phyloP scores from a whole-genome alignment of 345 rosid genomes.

The Camelina neglecta region DNA sequence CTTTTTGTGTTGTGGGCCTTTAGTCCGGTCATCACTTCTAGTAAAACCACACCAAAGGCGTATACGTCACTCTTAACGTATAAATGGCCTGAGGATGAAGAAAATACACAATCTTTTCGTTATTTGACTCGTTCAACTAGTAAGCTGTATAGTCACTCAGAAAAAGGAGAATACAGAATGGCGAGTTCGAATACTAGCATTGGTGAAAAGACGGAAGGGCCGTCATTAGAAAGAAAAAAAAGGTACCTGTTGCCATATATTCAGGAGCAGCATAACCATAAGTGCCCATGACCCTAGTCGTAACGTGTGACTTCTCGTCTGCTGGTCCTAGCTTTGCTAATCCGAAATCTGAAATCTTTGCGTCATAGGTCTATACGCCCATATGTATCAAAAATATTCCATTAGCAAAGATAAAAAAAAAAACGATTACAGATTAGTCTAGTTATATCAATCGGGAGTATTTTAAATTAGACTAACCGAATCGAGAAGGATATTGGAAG shows the following conservation, averaged over 20 bases:
- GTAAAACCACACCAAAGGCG: slow-evolving; percentile 75
- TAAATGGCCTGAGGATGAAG: slow-evolving; percentile 61
- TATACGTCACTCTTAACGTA: slow-evolving; percentile 82
- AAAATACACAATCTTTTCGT: neutral
- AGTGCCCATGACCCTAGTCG: slow-evolving; percentile 69
- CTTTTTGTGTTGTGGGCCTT: slow-evolving; percentile 56
- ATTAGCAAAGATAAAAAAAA: neutral
- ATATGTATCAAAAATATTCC: slow-evolving; percentile 10
- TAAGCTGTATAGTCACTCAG: neutral
- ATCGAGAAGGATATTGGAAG: slow-evolving; percentile 81
- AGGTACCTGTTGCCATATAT: slow-evolving; percentile 66
- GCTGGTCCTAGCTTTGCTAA: slow-evolving; percentile 73
- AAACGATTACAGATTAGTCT: neutral
- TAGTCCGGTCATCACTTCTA: slow-evolving; percentile 72
- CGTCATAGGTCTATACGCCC: slow-evolving; percentile 54
- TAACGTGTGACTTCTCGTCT: slow-evolving; percentile 68
- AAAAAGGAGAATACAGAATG: neutral
- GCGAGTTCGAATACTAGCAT: neutral
- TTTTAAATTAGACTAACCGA: slow-evolving; percentile 52
- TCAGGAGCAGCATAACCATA: slow-evolving; percentile 69
- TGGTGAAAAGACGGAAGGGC: no score
- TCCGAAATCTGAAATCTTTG: slow-evolving; percentile 72
- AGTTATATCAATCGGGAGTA: no score
- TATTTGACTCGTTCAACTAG: neutral
- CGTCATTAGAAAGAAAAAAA: no score